Evolutionary conservation across 2,329 filamentous ascomycete genomes (phyloP).

Genomic region (Pseudogymnoascus sp.): DNA sequence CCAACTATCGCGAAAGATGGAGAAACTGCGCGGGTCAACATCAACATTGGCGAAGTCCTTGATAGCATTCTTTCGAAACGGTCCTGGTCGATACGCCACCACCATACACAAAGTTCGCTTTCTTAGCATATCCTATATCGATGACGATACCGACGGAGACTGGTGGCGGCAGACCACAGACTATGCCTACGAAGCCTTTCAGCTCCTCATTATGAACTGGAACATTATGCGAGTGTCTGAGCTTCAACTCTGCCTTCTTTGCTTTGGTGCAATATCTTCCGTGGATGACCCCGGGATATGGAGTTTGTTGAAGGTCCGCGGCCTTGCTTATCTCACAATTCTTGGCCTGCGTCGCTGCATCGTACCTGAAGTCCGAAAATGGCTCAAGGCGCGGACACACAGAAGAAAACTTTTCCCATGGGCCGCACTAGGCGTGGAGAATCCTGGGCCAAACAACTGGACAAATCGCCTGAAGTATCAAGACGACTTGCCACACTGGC

Average conservation of each 20-base stretch:
- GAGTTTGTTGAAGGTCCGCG: slow-evolving; percentile 17
- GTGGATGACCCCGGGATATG: slow-evolving; percentile 4
- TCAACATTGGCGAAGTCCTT: slow-evolving; percentile 14
- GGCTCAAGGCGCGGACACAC: slow-evolving; percentile 15
- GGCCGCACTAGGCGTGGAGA: too few species aligned
- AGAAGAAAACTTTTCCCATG: too few species aligned
- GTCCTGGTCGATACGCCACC: slow-evolving; percentile 7
- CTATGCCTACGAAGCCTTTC: slow-evolving; percentile 15
- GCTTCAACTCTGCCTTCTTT: slow-evolving; percentile 15
- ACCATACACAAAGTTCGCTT: slow-evolving; percentile 13
- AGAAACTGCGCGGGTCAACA: background rate
- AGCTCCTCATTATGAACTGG: slow-evolving; percentile 12
- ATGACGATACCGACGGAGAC: slow-evolving; percentile 11
- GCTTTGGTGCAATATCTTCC: background rate
- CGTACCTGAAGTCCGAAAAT: slow-evolving; percentile 13
- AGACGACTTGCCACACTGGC: too few species aligned
- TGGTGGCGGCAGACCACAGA: slow-evolving; percentile 13
- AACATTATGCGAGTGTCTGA: slow-evolving; percentile 14
- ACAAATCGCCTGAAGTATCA: too few species aligned
- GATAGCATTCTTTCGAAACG: slow-evolving; percentile 8
- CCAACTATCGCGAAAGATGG: background rate
- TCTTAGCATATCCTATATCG: slow-evolving; percentile 14
- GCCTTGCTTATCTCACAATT: slow-evolving; percentile 15
- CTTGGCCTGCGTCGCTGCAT: slow-evolving; percentile 15
- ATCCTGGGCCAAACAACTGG: too few species aligned